phyloP scores from a whole-genome alignment of 768 basidiomycete species.

The Lactarius evosmus region DNA sequence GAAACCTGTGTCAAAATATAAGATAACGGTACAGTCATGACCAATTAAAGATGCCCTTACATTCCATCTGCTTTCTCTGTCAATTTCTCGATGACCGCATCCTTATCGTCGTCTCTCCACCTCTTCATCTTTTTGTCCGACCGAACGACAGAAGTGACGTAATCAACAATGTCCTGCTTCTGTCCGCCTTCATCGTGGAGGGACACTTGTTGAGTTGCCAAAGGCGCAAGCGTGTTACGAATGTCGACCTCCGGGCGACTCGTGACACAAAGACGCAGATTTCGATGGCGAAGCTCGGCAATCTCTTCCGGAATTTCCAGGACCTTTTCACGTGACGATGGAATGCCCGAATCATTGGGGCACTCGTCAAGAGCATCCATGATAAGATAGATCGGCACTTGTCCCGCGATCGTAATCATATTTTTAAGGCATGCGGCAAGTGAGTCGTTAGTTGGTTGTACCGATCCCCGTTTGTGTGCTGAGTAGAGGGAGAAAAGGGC shows the following conservation, averaged over 20 bases:
- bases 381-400: no score
- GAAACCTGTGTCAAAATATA: no score
- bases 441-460: no score
- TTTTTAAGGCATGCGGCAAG: no score
- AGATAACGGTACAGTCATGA: background rate
- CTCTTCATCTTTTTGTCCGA: background rate
- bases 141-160: background rate
- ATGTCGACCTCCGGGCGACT: background rate
- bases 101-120: background rate
- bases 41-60: background rate
- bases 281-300: no score
- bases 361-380: no score
- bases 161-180: background rate
- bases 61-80: conserved; percentile 5
- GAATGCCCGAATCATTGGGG: no score
- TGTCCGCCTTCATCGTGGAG: background rate
- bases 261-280: background rate
- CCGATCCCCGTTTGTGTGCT: background rate
- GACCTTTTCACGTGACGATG: no score
- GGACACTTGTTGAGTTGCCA: background rate
- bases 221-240: background rate
- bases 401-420: no score
- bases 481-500: no score
- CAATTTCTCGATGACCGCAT: background rate
- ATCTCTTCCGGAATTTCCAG: no score